phyloP scores from a whole-genome alignment of 371 early-diverging fungal genomes.

The Mucor racemosus region DNA sequence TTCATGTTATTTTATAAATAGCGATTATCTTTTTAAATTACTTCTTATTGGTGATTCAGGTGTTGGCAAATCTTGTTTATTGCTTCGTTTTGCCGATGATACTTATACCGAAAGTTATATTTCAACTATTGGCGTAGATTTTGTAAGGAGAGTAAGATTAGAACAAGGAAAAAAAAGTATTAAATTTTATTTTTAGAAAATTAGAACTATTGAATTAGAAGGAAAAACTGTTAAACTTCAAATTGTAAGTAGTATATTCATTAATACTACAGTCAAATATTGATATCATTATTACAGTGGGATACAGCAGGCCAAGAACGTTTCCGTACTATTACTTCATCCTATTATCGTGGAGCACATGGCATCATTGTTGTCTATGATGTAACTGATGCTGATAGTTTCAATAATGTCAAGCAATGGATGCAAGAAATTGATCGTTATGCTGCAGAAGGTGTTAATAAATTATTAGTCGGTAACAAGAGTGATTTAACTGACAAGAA shows the following conservation, averaged over 20 bases:
- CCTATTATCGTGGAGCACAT: constrained; percentile 98
- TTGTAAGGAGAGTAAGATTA: constrained; percentile 53
- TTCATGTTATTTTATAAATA: no score
- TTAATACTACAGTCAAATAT: neutral
- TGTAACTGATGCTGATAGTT: constrained; percentile 95
- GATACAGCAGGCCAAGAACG: constrained; percentile 99
- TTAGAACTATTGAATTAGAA: constrained; percentile 98
- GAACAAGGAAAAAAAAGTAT: neutral
- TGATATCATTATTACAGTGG: constrained; percentile 63
- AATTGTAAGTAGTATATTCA: constrained; percentile 68
- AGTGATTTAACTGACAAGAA: constrained; percentile 93
- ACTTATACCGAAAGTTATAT: constrained; percentile 98
- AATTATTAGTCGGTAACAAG: constrained; percentile 99
- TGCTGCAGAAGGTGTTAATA: constrained; percentile 79
- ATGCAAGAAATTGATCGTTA: constrained; percentile 91
- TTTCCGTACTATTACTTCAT: constrained; percentile 98
- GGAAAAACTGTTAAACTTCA: constrained; percentile 99
- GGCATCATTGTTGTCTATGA: constrained; percentile 99
- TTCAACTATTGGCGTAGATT: constrained; percentile 99
- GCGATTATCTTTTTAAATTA: constrained; percentile 98
- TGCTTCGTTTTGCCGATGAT: constrained; percentile 99
- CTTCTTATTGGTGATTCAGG: constrained; percentile 99
- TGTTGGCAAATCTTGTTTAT: constrained; percentile 98
- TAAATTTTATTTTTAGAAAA: constrained; percentile 71
- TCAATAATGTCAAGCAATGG: constrained; percentile 94